phyloP scores from a whole-genome alignment of 108 stramenopile species.

The Skeletonema grethae region DNA sequence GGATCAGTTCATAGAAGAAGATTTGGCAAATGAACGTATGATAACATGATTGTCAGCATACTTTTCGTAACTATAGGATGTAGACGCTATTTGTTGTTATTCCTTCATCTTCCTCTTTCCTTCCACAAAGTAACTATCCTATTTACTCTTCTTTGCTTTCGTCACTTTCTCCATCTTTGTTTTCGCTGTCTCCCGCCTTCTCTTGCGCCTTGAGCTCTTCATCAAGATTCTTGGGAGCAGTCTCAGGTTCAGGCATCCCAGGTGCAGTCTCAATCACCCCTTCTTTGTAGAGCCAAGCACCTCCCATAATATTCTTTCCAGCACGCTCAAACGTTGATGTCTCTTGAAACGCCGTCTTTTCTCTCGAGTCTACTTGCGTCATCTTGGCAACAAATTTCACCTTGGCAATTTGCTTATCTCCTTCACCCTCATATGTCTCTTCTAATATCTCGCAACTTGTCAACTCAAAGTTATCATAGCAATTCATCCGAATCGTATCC shows the following conservation, averaged over 20 bases:
- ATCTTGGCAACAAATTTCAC: constrained; percentile 71
- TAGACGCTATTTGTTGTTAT: neutral
- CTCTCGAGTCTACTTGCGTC: constrained; percentile 62
- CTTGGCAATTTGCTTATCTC: constrained; percentile 45
- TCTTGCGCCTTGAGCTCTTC: constrained; percentile 13
- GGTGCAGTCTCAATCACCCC: constrained; percentile 45
- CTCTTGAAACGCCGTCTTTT: constrained; percentile 75
- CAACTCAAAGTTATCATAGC: constrained; percentile 79
- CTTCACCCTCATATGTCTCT: constrained; percentile 58
- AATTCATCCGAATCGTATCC: constrained; percentile 59
- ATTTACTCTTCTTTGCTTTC: neutral
- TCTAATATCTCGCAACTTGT: constrained; percentile 58
- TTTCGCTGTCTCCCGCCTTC: neutral
- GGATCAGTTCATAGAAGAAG: neutral
- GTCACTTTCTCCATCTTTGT: neutral
- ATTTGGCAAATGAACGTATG: neutral
- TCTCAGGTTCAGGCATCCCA: constrained; percentile 35
- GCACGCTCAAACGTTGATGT: constrained; percentile 68
- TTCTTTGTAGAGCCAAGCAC: constrained; percentile 71
- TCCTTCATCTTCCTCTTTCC: too few relatives aligned
- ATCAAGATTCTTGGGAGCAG: constrained; percentile 22
- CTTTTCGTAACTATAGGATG: neutral
- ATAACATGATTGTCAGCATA: neutral
- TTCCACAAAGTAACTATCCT: too few relatives aligned
- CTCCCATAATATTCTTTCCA: constrained; percentile 50